These are phyloP conservation scores for Candolleomyces eurysporus DNA, from an alignment of 768 basidiomycete species.

Conservation along the genomic window DNA sequence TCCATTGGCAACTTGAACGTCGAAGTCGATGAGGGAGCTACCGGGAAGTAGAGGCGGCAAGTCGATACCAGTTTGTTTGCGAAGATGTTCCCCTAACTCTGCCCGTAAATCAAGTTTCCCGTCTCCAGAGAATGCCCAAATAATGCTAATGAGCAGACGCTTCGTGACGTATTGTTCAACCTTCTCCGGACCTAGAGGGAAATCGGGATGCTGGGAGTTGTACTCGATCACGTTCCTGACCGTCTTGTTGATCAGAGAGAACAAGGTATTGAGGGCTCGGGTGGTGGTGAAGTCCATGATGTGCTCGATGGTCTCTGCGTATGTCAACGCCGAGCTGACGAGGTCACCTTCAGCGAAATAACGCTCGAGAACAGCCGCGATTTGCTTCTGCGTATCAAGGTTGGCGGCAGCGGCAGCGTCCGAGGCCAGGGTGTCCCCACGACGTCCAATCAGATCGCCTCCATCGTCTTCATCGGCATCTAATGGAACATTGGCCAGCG, in stretches of 20 bases:
- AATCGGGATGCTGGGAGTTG: constrained; percentile 92
- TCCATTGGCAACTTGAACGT: constrained; percentile 81
- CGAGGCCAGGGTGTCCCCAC: constrained; percentile 41
- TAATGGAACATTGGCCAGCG: constrained; percentile 69
- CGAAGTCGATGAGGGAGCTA: constrained; percentile 90
- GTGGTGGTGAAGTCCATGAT: constrained; percentile 98
- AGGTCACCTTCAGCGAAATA: constrained; percentile 85
- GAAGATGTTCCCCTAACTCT: constrained; percentile 84
- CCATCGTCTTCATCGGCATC: constrained; percentile 89
- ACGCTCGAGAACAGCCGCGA: constrained; percentile 70
- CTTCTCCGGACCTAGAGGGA: constrained; percentile 81
- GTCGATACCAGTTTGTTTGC: constrained; percentile 85
- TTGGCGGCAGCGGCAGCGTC: constrained; percentile 60
- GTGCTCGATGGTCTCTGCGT: constrained; percentile 85
- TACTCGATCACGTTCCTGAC: constrained; percentile 92
- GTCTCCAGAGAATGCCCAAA: constrained; percentile 99
- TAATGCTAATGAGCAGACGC: constrained; percentile 84
- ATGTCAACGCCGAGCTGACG: constrained; percentile 73
- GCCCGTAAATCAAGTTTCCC: constrained; percentile 88
- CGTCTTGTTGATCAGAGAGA: constrained; percentile 96
- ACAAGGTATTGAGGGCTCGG: constrained; percentile 91
- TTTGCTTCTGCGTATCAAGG: constrained; percentile 71
- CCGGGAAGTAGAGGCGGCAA: constrained; percentile 74
- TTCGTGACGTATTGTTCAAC: constrained; percentile 91
- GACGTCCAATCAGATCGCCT: constrained; percentile 59